Conservation (phyloP, 2,329 filamentous ascomycete genomes). For the Mycosphaerelloides madeirae region DNA sequence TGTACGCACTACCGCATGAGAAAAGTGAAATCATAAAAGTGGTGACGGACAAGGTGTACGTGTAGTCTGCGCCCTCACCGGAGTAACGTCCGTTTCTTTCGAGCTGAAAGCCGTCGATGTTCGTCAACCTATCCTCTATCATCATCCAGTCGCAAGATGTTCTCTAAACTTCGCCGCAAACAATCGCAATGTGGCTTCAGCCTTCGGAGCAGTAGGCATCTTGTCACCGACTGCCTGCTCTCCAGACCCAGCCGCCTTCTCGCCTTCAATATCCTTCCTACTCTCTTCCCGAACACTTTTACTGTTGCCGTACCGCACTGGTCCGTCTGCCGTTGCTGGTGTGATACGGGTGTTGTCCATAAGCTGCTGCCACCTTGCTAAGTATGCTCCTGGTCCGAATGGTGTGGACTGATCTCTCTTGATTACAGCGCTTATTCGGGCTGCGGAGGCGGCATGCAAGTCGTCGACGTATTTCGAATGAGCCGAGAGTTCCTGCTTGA, state of each 20-base stretch:
- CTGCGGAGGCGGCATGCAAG: slow-evolving; percentile 51
- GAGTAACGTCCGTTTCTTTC: too few species aligned
- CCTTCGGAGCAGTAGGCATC: slow-evolving; percentile 28
- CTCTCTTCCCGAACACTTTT: slow-evolving; percentile 35
- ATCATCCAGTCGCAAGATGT: slow-evolving; percentile 23
- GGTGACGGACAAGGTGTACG: too few species aligned
- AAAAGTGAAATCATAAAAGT: too few species aligned
- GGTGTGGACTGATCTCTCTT: slow-evolving; percentile 38
- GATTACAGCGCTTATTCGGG: slow-evolving; percentile 56
- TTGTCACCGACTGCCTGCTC: slow-evolving; percentile 26
- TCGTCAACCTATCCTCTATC: too few species aligned
- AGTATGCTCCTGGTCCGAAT: slow-evolving; percentile 66
- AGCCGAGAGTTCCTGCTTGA: slow-evolving; percentile 53
- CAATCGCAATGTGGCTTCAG: slow-evolving; percentile 29
- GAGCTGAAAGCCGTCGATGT: too few species aligned
- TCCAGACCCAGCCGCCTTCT: slow-evolving; percentile 22
- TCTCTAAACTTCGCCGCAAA: slow-evolving; percentile 32
- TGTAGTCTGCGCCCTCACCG: too few species aligned
- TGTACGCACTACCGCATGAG: too few species aligned
- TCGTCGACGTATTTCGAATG: slow-evolving; percentile 58
- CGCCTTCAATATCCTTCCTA: slow-evolving; percentile 33
- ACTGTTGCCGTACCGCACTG: slow-evolving; percentile 42
- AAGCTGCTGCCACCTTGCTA: slow-evolving; percentile 66
- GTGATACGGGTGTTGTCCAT: slow-evolving; percentile 67
- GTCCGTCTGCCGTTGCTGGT: slow-evolving; percentile 50